A percentile compares a stretch with the other conserved stretches of the same genome.
Evolutionary conservation across 2,329 filamentous ascomycete genomes (phyloP).

Genomic region (Rutstroemia sydowiana): DNA sequence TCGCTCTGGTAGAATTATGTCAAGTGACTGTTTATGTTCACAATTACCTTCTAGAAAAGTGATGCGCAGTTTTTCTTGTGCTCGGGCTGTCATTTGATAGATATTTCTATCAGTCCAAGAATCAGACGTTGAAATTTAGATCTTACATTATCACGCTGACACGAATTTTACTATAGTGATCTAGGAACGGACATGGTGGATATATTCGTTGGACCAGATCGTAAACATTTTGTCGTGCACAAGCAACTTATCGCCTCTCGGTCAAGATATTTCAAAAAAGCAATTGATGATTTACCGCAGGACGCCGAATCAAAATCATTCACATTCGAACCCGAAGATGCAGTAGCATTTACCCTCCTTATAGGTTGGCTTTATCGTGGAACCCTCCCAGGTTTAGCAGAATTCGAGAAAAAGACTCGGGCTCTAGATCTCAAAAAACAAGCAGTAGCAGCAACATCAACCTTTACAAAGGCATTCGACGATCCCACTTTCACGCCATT

Average conservation of each 20-base stretch:
- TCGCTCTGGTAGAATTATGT: no score
- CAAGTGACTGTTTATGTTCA: no score
- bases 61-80: no score
- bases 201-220: slow-evolving; percentile 19
- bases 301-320: slow-evolving; percentile 15
- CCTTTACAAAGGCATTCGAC: neutral
- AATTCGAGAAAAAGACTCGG: neutral
- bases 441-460: neutral
- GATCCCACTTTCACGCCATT: no score
- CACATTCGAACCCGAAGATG: slow-evolving; percentile 14
- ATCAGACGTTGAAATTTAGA: no score
- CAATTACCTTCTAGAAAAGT: no score
- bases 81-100: no score
- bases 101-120: no score
- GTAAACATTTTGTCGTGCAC: slow-evolving; percentile 19
- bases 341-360: slow-evolving; percentile 16
- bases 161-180: slow-evolving; percentile 13
- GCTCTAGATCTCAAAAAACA: neutral
- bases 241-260: slow-evolving; percentile 20
- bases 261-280: slow-evolving; percentile 22
- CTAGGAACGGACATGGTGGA: slow-evolving; percentile 18
- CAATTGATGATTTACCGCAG: slow-evolving; percentile 19
- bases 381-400: slow-evolving; percentile 6
- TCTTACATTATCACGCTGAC: no score
- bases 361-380: slow-evolving; percentile 20